A percentile compares a stretch with the other conserved stretches of the same genome.
These are phyloP conservation scores for Penicillium longicatenatum DNA, from an alignment of 495 filamentous ascomycete species.

Conservation along the genomic window DNA sequence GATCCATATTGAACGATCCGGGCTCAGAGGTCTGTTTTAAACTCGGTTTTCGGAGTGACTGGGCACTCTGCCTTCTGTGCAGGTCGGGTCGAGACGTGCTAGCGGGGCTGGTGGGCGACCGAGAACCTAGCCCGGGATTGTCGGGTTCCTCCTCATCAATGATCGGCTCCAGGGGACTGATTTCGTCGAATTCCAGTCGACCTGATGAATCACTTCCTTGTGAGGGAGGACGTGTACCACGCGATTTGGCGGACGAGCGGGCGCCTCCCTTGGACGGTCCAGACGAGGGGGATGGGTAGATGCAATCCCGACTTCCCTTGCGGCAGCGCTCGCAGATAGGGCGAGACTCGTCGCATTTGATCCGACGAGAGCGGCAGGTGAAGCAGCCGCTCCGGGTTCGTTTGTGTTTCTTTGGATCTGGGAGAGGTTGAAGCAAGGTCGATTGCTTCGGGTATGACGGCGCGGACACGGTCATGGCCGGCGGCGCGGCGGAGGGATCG, in stretches of 20 bases:
- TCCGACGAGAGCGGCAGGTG: constrained; percentile 84
- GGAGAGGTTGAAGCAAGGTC: constrained; percentile 31
- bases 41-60: constrained; percentile 45
- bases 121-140: constrained; percentile 28
- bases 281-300: constrained; percentile 72
- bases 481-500: constrained; percentile 31
- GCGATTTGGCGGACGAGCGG: constrained; percentile 46
- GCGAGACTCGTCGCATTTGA: constrained; percentile 90
- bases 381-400: constrained; percentile 93
- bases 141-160: constrained; percentile 58
- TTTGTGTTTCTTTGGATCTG: constrained; percentile 88
- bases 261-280: constrained; percentile 40
- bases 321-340: constrained; percentile 87
- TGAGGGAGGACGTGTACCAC: constrained; percentile 44
- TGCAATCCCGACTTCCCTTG: constrained; percentile 82
- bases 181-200: constrained; percentile 45
- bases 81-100: constrained; percentile 25
- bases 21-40: constrained; percentile 36
- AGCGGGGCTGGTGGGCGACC: constrained; percentile 28
- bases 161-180: constrained; percentile 59
- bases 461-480: constrained; percentile 24
- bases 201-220: constrained; percentile 53
- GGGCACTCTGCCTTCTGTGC: constrained; percentile 36
- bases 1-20: constrained; percentile 35
- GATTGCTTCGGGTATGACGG: constrained; percentile 36